phyloP scores from a whole-genome alignment of 495 filamentous ascomycete genomes.

The Parathielavia appendiculata region DNA sequence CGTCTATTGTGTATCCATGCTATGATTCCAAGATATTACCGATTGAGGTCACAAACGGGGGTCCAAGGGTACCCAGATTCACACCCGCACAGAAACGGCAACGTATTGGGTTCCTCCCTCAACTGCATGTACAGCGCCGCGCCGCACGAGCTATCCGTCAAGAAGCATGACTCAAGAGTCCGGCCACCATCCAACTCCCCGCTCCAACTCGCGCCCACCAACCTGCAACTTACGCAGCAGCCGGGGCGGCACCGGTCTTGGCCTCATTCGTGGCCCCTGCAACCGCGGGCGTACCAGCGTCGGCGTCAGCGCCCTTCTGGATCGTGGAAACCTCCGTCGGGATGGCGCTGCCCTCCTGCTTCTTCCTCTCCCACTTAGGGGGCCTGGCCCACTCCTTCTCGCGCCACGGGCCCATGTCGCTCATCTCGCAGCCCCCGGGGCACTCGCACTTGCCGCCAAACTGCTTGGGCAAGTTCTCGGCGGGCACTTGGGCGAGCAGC shows the following conservation, averaged over 20 bases:
- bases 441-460: constrained; percentile 86
- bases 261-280: constrained; percentile 9
- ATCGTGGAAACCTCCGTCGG: constrained; percentile 27
- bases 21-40: constrained; percentile 10
- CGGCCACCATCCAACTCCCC: background rate
- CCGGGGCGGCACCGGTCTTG: constrained; percentile 29
- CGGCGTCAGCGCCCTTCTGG: constrained; percentile 21
- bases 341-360: constrained; percentile 15
- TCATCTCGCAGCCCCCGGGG: constrained; percentile 75
- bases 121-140: background rate
- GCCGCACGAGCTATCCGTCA: background rate
- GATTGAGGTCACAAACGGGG: background rate
- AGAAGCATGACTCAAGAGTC: background rate
- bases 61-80: constrained; percentile 4
- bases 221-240: constrained; percentile 25
- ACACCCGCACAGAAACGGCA: background rate
- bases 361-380: constrained; percentile 59
- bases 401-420: constrained; percentile 89
- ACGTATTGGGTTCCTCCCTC: background rate
- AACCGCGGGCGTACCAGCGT: constrained; percentile 11
- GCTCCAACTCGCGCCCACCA: background rate
- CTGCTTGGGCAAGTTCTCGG: constrained; percentile 80
- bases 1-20: constrained; percentile 20
- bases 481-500: constrained; percentile 75
- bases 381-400: constrained; percentile 67